Conservation (phyloP, 306 rosid genomes). For the Cucurbita maxima region DNA sequence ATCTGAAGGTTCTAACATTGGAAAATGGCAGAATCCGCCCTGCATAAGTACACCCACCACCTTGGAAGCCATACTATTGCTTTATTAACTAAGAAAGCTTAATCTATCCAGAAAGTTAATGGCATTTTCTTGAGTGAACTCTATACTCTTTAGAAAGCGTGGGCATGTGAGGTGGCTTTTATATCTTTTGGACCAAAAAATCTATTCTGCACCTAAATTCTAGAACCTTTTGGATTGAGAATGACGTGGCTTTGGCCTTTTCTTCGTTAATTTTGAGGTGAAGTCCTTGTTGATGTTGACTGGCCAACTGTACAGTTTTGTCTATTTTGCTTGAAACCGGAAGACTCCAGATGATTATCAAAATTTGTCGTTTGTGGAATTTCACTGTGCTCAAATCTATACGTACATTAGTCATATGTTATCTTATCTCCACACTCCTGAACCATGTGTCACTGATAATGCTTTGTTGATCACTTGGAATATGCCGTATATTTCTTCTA, state of each 20-base stretch:
- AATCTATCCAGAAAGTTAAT: not conserved
- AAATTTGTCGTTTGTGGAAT: not conserved
- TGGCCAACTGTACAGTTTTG: not conserved
- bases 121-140: not conserved
- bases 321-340: not conserved
- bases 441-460: not conserved
- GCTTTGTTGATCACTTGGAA: not conserved
- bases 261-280: not conserved
- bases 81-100: not conserved
- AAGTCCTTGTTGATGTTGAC: conserved; percentile 4
- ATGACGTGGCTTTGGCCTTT: not conserved
- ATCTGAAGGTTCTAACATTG: not conserved
- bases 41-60: not conserved
- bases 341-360: not conserved
- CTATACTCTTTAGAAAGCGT: not conserved
- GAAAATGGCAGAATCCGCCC: not conserved
- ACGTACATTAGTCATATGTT: not conserved
- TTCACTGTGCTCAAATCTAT: not conserved
- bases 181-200: not conserved
- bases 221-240: not conserved
- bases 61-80: not conserved
- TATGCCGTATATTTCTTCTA: not conserved
- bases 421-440: not conserved
- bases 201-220: not conserved
- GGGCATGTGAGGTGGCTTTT: not conserved